Conservation (phyloP, 768 basidiomycete species). For the Tulasnella sp. region DNA sequence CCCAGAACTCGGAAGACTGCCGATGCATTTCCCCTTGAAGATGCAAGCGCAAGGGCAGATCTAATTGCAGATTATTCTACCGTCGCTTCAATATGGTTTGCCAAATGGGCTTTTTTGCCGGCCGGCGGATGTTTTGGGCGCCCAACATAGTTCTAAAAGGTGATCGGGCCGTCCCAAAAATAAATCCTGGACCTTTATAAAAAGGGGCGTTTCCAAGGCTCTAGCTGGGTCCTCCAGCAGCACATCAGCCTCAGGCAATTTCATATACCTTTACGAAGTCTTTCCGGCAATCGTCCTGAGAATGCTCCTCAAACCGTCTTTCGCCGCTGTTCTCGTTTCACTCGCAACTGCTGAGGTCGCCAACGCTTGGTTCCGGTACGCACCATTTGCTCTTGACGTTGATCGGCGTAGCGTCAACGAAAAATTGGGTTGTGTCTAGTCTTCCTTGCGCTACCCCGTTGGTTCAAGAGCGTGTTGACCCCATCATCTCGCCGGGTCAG, state of each 20-base stretch:
- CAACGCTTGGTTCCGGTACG: slow-evolving; percentile 25
- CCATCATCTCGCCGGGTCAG: slow-evolving; percentile 17
- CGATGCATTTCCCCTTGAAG: neutral
- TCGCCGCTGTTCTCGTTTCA: neutral
- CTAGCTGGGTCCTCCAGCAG: neutral
- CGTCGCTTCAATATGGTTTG: neutral
- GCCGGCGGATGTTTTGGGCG: neutral
- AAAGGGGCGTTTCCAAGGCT: neutral
- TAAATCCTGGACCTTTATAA: neutral
- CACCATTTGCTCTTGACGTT: neutral
- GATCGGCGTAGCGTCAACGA: neutral
- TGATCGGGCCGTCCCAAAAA: neutral
- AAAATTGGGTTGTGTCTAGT: neutral
- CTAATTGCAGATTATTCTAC: neutral
- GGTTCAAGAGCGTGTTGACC: slow-evolving; percentile 26
- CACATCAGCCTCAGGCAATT: neutral
- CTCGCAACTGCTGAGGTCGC: neutral
- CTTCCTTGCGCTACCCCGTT: slow-evolving; percentile 6
- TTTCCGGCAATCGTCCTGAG: neutral
- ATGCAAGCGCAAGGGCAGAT: neutral
- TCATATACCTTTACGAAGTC: neutral
- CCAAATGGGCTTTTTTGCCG: neutral
- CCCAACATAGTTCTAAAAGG: neutral
- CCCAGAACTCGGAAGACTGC: neutral
- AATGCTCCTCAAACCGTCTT: slow-evolving; percentile 15